phyloP scores from a whole-genome alignment of 2,329 filamentous ascomycete species.

The Penicillium crustosum region DNA sequence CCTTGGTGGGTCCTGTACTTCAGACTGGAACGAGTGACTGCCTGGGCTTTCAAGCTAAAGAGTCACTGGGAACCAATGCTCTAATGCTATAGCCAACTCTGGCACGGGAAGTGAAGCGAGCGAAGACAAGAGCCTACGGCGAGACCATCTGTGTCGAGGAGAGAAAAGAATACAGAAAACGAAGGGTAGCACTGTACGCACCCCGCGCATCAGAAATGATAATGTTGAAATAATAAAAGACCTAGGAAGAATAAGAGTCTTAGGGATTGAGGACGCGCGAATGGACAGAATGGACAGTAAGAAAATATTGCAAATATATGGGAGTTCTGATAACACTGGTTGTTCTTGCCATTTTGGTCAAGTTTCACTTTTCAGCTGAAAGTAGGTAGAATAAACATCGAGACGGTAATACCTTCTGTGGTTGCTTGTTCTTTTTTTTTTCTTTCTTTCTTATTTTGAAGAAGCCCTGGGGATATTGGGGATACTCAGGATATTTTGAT shows the following conservation, averaged over 20 bases:
- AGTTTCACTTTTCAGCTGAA: not conserved
- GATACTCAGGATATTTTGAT: conserved; percentile 2
- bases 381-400: not conserved
- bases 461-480: not conserved
- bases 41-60: not conserved
- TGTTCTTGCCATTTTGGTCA: conserved; percentile 6
- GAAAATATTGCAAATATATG: not conserved
- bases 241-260: not conserved
- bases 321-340: not conserved
- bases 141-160: not conserved
- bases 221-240: conserved; percentile 2
- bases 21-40: not conserved
- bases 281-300: not conserved
- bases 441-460: not conserved
- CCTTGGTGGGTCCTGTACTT: too few relatives aligned
- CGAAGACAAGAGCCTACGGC: not conserved
- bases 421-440: not conserved
- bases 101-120: conserved; percentile 5
- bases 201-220: not conserved
- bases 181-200: not conserved
- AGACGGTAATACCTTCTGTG: not conserved
- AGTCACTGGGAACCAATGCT: conserved; percentile 3
- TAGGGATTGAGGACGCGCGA: conserved; percentile 6
- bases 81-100: not conserved
- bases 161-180: not conserved